These are phyloP conservation scores for Aspergillus bertholletiae DNA, from an alignment of 495 filamentous ascomycete genomes.

Conservation along the genomic window DNA sequence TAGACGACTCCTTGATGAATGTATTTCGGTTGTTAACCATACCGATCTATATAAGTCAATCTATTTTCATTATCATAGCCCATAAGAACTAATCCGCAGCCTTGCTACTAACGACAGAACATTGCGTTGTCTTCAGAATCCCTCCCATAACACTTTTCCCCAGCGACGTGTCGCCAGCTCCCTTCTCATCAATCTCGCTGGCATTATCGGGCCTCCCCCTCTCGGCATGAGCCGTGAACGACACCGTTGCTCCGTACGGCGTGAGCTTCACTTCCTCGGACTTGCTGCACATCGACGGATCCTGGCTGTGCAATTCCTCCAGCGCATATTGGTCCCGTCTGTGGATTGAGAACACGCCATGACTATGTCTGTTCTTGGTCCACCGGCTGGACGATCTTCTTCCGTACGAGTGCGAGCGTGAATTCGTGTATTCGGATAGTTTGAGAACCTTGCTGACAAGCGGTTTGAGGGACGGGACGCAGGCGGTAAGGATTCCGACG, in stretches of 20 bases:
- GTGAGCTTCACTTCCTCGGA: no score
- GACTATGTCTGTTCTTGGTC: neutral
- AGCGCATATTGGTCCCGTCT: slow-evolving; percentile 1
- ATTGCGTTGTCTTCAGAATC: slow-evolving; percentile 5
- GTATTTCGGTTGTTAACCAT: no score
- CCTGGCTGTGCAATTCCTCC: neutral
- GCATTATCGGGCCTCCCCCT: no score
- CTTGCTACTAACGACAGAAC: neutral
- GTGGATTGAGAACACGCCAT: neutral
- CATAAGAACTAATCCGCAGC: neutral
- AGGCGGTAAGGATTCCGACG: slow-evolving; percentile 45
- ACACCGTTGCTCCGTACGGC: no score
- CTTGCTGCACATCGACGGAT: neutral
- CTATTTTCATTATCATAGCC: no score
- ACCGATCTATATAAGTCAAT: no score
- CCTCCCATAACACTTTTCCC: neutral
- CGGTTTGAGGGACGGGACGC: slow-evolving; percentile 40
- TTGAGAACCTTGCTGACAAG: slow-evolving; percentile 29
- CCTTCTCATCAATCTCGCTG: neutral
- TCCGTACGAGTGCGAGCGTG: neutral
- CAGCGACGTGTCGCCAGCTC: neutral
- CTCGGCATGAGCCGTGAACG: no score
- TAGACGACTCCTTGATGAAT: no score
- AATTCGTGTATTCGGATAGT: slow-evolving; percentile 11
- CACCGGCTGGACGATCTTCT: neutral